Evolutionary conservation across 1,284 basidiomycete genomes (phyloP).

Genomic region (Leccinum solheimii): DNA sequence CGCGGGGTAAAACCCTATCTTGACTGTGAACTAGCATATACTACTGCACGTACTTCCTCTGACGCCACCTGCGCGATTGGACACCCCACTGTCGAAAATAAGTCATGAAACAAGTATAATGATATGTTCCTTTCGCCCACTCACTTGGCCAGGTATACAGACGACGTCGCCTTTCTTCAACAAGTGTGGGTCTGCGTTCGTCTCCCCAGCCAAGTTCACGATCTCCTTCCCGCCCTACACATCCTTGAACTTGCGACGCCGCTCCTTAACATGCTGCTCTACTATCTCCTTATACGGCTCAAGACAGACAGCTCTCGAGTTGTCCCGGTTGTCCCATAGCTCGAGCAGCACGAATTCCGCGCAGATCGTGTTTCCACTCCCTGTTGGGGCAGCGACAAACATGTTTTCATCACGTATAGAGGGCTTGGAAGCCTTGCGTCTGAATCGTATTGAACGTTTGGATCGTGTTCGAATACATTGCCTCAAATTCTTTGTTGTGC

Average conservation of each 20-base stretch:
- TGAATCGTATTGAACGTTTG: too few relatives aligned
- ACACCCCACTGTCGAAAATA: slow-evolving; percentile 81
- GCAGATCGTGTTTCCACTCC: slow-evolving; percentile 53
- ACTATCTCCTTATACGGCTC: slow-evolving; percentile 99
- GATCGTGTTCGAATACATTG: too few relatives aligned
- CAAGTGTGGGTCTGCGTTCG: too few relatives aligned
- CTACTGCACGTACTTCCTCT: slow-evolving; percentile 86
- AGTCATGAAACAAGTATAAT: slow-evolving; percentile 3
- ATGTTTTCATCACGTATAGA: slow-evolving; percentile 97
- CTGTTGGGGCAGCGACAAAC: slow-evolving; percentile 94
- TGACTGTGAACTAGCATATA: too few relatives aligned
- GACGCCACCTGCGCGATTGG: slow-evolving; percentile 94
- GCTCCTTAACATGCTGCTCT: slow-evolving; percentile 84
- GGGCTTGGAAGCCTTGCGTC: slow-evolving; percentile 59
- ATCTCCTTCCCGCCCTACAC: slow-evolving; percentile 77
- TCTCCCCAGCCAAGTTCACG: too few relatives aligned
- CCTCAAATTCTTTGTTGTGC: too few relatives aligned
- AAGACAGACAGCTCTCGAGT: slow-evolving; percentile 88
- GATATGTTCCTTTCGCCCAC: slow-evolving; percentile 21
- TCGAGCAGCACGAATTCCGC: slow-evolving; percentile 95
- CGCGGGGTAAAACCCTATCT: too few relatives aligned
- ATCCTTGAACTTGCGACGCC: slow-evolving; percentile 82
- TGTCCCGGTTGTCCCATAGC: slow-evolving; percentile 89
- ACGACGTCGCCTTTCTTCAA: slow-evolving; percentile 40
- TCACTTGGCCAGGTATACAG: slow-evolving; percentile 84